Conservation (phyloP, 2,329 filamentous ascomycete species). For the Exophiala xenobiotica region DNA sequence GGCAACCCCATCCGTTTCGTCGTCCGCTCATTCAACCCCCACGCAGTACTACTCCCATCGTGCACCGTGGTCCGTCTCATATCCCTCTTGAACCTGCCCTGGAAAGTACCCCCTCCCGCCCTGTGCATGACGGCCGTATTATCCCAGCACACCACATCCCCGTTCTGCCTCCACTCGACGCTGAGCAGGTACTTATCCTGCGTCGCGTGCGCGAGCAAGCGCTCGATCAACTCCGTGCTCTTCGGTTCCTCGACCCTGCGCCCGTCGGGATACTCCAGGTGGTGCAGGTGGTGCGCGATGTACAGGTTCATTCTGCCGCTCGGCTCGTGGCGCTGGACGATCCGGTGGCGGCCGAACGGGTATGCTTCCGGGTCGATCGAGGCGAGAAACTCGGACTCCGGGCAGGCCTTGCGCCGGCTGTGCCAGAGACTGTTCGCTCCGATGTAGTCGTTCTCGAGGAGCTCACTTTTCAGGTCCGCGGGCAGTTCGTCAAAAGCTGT, state of each 20-base stretch:
- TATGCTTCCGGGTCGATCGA: constrained; percentile 44
- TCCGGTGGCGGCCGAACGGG: constrained; percentile 48
- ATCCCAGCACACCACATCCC: constrained; percentile 60
- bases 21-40: constrained; percentile 44
- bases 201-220: constrained; percentile 46
- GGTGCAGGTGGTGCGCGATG: constrained; percentile 54
- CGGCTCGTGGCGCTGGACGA: constrained; percentile 53
- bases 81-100: constrained; percentile 52
- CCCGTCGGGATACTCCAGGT: constrained; percentile 40
- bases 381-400: constrained; percentile 42
- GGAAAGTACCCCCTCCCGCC: constrained; percentile 49
- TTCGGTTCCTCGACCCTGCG: constrained; percentile 31
- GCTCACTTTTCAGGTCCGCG: constrained; percentile 35
- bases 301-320: constrained; percentile 52
- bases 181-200: constrained; percentile 49
- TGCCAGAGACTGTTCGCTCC: constrained; percentile 57
- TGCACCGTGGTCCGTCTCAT: constrained; percentile 59
- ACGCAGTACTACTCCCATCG: constrained; percentile 44
- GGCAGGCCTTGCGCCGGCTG: constrained; percentile 50
- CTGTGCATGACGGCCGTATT: constrained; percentile 59
- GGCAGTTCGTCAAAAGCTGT: constrained; percentile 52
- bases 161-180: constrained; percentile 49
- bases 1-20: constrained; percentile 35
- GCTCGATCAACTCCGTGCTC: constrained; percentile 38
- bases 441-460: constrained; percentile 46